These are phyloP conservation scores for Lipomyces starkeyi DNA, from an alignment of 805 yeast species.

Conservation along the genomic window DNA sequence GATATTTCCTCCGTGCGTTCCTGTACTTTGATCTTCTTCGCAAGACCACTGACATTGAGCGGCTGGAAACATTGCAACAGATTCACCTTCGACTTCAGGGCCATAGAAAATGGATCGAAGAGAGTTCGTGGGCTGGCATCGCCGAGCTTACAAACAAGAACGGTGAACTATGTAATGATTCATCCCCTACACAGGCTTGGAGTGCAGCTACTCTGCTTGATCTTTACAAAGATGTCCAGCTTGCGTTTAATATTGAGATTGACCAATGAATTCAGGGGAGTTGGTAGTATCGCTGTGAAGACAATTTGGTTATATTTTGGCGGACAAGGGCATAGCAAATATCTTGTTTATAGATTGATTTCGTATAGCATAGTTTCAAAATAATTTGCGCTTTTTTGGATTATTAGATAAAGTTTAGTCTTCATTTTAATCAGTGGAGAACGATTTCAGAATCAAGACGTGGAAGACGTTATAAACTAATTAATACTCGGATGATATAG, in stretches of 20 bases:
- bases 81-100: constrained; percentile 65
- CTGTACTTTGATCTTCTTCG: constrained; percentile 58
- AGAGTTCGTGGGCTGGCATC: constrained; percentile 91
- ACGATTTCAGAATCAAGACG: too few species aligned
- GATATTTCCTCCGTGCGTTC: constrained; percentile 84
- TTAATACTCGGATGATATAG: too few species aligned
- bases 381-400: too few species aligned
- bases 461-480: too few species aligned
- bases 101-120: constrained; percentile 70
- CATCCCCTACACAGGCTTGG: constrained; percentile 98
- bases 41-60: constrained; percentile 49
- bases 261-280: neutral
- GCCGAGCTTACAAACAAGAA: constrained; percentile 90
- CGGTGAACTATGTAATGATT: constrained; percentile 80
- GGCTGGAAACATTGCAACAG: constrained; percentile 61
- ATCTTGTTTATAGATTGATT: too few species aligned
- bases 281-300: neutral
- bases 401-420: too few species aligned
- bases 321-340: neutral
- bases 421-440: too few species aligned
- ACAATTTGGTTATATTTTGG: neutral
- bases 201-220: constrained; percentile 86
- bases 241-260: neutral
- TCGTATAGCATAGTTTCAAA: too few species aligned
- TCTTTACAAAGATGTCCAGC: constrained; percentile 61